Evolutionary conservation across 75 land plant species (phyloP), one percentile per base, ranked within the genome.

Genomic region (Picea glauca): DNA sequence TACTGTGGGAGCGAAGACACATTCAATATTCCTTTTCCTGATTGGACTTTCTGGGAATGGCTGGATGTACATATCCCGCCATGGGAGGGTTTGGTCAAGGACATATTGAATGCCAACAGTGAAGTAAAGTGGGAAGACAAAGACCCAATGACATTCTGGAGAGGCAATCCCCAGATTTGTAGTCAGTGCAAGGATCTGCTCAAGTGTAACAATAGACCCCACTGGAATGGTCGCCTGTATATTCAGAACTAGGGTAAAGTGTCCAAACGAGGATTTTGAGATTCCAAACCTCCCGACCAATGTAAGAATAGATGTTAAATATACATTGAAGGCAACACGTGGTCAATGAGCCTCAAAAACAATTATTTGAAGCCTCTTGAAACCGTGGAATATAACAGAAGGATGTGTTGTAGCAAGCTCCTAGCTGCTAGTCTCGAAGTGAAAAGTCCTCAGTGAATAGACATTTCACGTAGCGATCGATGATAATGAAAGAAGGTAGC

Each of bases 11-110:
- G 76, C 46, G 75, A 58, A 15, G 60, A 46, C 26, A 78, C 84
- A 8, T 26, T 84, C 65, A 92, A 92, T 58, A 86, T 92, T 43
- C 85, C 82, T 13, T 90, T 92, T 64, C 94, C 94, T 30, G 94
- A 92, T 80, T 92, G 92, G 92, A 86, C 90, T 66, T 92, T 84
- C 72, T 92, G 92, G 94, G 94, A 92, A 33, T 91, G 93, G 93
- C 81, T 91, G 8, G 91, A 91, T 67, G 33, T 91, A 11, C 81
- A 85, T 31, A 84, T 85, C 30, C 80, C 82, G 20, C 89, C 93
- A 80, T 91, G 93, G 93, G 81, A 84, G 13, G 12, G 30, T 1
- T 59, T 90, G 78, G 13, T 81, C 54, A 54, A 78, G 65, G 90
- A 85, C 7, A 73, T 90, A 17, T 30, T 77, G 60, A 83, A 75